Evolutionary conservation across 2,329 filamentous ascomycete species (phyloP), one percentile per base, ranked within the genome.

Genomic region (Sporothrix protearum): DNA sequence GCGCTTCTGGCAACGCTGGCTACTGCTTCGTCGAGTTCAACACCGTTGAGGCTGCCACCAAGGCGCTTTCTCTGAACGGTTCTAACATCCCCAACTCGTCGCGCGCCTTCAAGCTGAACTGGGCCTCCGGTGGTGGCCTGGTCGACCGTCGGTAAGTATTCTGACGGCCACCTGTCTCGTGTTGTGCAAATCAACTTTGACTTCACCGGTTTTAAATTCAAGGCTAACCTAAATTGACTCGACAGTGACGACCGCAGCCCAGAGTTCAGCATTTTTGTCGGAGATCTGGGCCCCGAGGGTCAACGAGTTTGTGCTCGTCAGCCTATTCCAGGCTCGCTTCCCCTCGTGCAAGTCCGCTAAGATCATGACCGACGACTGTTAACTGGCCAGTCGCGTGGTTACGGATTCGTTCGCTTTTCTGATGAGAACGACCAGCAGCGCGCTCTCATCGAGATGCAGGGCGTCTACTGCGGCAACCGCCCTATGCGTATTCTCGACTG

Each of bases 291-390:
- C 73, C 96, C 96, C 8, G 96, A 99, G 83, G 83, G 96, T 99
- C 77, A 99, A 97, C 82, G 96, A 99, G 84, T 98, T 97, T 79
- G 95, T 98, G 72, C 86, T 99, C 73, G 95, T 98, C 70, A 97
- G 94, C 33, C 90, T 99, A 68, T 99, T 99, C 88, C 95, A 98
- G 84, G 91, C 90, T 79, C 93, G 95, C 74, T 99, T 97, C 86
- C 92, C 92, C 0, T 97, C 94, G 9, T 98, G 95, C 92, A 98
- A 98, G 86, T 97, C 94, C 49, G 96, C 96, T 79, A 99, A 99
- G 88, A 99, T 99, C 83, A 99, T 99, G 96, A 97, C 95, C 73
- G 96, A 99, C 79, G 95, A n/a, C 96, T 73, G 96, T 98, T 83
- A 97, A 97, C 92, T 75, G 96, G 96, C 77, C 95, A 98, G 88